Evolutionary conservation across 257 asterid species (phyloP).

Genomic region (Nicotiana sylvestris): DNA sequence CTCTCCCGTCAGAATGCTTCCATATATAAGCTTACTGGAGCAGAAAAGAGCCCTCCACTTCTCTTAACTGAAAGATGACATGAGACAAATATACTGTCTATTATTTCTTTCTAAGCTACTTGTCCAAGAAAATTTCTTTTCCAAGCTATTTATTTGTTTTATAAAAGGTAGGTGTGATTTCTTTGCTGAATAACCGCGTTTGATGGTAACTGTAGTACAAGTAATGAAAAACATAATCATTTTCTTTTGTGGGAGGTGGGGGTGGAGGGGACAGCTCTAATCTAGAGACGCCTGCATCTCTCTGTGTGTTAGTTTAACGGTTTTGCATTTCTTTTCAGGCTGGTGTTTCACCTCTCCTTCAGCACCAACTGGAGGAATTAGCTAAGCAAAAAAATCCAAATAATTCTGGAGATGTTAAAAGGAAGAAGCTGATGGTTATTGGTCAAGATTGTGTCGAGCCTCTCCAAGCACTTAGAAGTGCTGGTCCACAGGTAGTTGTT

Average conservation of each 20-base stretch:
- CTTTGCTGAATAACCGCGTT: not conserved
- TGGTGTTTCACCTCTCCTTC: conserved; percentile 82
- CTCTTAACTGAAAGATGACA: not conserved
- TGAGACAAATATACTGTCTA: not conserved
- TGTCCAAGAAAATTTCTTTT: not conserved
- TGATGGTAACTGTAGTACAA: not conserved
- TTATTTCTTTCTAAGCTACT: not conserved
- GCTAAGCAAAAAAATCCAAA: conserved; percentile 39
- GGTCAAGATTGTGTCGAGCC: conserved; percentile 96
- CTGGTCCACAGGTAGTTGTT: conserved; percentile 33
- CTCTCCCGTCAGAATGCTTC: not conserved
- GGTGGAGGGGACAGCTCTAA: not conserved
- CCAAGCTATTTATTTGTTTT: not conserved
- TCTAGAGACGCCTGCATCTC: not conserved
- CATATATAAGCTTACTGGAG: not conserved
- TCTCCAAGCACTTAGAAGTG: conserved; percentile 77
- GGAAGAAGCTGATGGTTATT: conserved; percentile 64
- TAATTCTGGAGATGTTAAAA: conserved; percentile 39
- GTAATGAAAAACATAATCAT: not conserved
- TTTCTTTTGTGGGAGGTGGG: not conserved
- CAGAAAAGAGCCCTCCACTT: not conserved
- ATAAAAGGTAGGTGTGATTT: not conserved
- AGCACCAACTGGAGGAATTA: conserved; percentile 73
- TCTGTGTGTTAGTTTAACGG: not conserved
- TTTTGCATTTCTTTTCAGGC: conserved; percentile 40